Conservation (phyloP, 352 stramenopile genomes). For the Globisporangium canariense region DNA sequence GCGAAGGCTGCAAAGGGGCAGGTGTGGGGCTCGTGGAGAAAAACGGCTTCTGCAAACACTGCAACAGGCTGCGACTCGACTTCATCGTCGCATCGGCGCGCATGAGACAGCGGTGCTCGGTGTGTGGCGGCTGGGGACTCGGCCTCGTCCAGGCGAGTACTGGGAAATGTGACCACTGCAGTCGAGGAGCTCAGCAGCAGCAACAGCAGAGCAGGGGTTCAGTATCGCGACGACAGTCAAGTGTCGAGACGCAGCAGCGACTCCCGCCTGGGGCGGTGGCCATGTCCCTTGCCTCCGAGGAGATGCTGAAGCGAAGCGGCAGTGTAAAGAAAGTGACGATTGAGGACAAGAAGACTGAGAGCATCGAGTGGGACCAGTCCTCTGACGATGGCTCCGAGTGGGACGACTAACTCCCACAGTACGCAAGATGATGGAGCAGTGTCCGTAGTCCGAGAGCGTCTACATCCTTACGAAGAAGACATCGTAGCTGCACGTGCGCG, state of each 20-base stretch:
- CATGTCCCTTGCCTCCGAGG: constrained; percentile 5
- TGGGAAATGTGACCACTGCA: constrained; percentile 55
- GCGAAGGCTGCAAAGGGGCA: constrained; percentile 46
- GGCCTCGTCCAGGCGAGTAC: constrained; percentile 42
- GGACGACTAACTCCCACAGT: constrained; percentile 5
- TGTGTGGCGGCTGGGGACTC: constrained; percentile 57
- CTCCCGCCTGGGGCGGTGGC: constrained; percentile 4
- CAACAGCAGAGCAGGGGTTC: not conserved
- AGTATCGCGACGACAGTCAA: constrained; percentile 1
- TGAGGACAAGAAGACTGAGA: constrained; percentile 7
- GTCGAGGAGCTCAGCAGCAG: constrained; percentile 13
- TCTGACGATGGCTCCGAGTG: constrained; percentile 14
- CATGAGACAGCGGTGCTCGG: constrained; percentile 46
- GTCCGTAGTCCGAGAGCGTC: no score
- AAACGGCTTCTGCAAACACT: constrained; percentile 66
- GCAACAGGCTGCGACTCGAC: constrained; percentile 60
- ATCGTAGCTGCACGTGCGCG: no score
- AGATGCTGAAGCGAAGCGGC: not conserved
- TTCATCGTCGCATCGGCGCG: constrained; percentile 70
- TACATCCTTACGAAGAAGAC: no score
- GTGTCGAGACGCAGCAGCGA: constrained; percentile 2
- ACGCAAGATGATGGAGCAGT: no score
- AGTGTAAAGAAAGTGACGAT: not conserved
- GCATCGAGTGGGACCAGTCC: constrained; percentile 14
- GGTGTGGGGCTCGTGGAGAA: constrained; percentile 63